These are phyloP conservation scores for Gossypium australe DNA, from an alignment of 345 rosid genomes.

Conservation along the genomic window DNA sequence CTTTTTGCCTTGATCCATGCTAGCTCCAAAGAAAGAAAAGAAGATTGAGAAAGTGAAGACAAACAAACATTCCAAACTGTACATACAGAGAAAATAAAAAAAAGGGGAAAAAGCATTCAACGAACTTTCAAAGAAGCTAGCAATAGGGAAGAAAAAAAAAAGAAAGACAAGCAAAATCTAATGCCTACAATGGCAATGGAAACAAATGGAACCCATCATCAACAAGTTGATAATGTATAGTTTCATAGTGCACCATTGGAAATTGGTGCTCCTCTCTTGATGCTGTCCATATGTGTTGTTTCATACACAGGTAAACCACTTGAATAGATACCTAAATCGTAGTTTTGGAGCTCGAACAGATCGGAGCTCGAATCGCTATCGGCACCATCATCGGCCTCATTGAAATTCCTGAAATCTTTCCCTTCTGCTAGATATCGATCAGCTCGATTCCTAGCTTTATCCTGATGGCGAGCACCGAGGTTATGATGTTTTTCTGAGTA, in stretches of 20 bases:
- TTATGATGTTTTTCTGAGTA: background rate
- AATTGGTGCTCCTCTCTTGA: conserved; percentile 63
- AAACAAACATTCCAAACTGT: conserved; percentile 30
- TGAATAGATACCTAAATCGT: conserved; percentile 55
- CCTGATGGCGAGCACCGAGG: conserved; percentile 8
- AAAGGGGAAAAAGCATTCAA: background rate
- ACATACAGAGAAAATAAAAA: conserved; percentile 11
- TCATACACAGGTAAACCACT: conserved; percentile 86
- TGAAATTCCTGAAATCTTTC: conserved; percentile 30
- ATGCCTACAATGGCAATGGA: conserved; percentile 8
- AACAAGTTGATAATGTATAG: conserved; percentile 15
- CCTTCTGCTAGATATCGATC: conserved; percentile 10
- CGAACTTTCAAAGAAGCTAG: conserved; percentile 10
- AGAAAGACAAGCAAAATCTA: background rate
- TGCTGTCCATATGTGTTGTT: conserved; percentile 66
- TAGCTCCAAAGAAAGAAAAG: conserved; percentile 14
- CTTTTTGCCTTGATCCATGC: conserved; percentile 1
- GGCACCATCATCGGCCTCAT: conserved; percentile 50
- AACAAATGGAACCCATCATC: conserved; percentile 11
- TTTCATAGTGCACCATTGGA: conserved; percentile 34
- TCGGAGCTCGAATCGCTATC: conserved; percentile 97
- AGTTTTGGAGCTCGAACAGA: conserved; percentile 83
- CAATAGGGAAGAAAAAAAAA: background rate
- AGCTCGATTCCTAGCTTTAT: background rate
- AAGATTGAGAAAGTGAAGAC: conserved; percentile 14